A percentile compares a stretch with the other conserved stretches of the same genome.
Conservation (phyloP, 768 basidiomycete genomes). For the Leccinellum albellum region DNA sequence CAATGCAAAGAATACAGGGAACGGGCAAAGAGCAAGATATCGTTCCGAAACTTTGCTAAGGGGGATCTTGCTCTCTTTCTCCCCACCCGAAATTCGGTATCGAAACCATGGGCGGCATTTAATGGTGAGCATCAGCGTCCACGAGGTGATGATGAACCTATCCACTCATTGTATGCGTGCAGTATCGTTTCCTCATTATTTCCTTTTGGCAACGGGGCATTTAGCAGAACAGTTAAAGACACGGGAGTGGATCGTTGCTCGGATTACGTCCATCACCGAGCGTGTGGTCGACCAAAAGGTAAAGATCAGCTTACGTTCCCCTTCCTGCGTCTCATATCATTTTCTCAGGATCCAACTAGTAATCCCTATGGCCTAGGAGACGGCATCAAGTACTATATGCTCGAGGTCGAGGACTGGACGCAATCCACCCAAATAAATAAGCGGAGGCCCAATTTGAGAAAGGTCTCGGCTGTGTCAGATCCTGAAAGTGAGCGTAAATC, state of each 20-base stretch:
- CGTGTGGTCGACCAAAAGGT: slow-evolving; percentile 80
- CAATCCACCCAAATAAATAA: slow-evolving; percentile 63
- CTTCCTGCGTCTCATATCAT: not conserved
- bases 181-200: slow-evolving; percentile 98
- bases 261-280: slow-evolving; percentile 86
- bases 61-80: slow-evolving; percentile 95
- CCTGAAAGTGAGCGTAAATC: slow-evolving; percentile 39
- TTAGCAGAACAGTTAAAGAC: slow-evolving; percentile 86
- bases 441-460: slow-evolving; percentile 52
- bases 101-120: slow-evolving; percentile 97
- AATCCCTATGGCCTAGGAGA: slow-evolving; percentile 89
- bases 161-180: not conserved
- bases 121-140: slow-evolving; percentile 61
- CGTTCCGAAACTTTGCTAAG: slow-evolving; percentile 91
- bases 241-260: slow-evolving; percentile 92
- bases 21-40: slow-evolving; percentile 93
- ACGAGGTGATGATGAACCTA: not conserved
- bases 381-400: slow-evolving; percentile 90
- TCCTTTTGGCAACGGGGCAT: slow-evolving; percentile 82
- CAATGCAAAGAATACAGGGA: slow-evolving; percentile 96
- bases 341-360: slow-evolving; percentile 64
- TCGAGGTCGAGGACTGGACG: slow-evolving; percentile 93
- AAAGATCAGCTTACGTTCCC: not conserved
- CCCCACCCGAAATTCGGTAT: slow-evolving; percentile 90
- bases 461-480: slow-evolving; percentile 37